Base-by-base conservation (phyloP, 768 basidiomycete genomes). In the Coprinopsis sp. region DNA sequence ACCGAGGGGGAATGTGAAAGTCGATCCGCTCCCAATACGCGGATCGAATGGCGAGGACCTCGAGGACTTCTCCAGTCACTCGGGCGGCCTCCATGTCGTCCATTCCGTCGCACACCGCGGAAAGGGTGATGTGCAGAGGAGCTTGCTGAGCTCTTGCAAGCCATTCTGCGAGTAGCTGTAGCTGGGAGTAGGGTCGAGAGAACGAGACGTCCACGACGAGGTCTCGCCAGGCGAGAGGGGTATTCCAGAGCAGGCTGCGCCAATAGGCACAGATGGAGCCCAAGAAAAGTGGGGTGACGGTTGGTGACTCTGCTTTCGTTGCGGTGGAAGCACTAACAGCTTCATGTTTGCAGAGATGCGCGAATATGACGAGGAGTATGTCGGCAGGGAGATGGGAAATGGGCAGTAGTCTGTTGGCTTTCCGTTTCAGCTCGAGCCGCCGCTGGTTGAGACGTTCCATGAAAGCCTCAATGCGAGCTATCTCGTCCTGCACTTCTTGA, bases 101-200 rank as follows among this genome's bases (percentile, higher is more conserved):
- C 33, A 58, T 55, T 25, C 58, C 48, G 22, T 58, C 54, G 33
- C 56, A 53, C 33, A 49, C 50, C 6, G 54, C 37, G 6, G 55
- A 51, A n/a, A n/a, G 30, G n/a, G 30, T 31, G 58, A 61, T 61
- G 37, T 50, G 44, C n/a, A 61, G 54, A 8, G 58, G 58, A 2
- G 56, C 46, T 11, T 42, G 18, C 46, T 33, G 46, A 36, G 36
- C 48, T 49, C 41, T 44, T 37, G 19, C 23, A 39, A 37, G 56
- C 51, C 51, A 57, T n/a, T 55, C 51, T n/a, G 50, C 51, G 16
- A 61, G 40, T 7, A 52, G 52, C 12, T 46, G 28, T 2, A 39
- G 7, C 19, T 43, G 42, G 27, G 28, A 31, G 13, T 27, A 21
- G 3, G 44, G 22, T 5, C 18, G 34, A 11, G 18, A 12, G 24